Conservation (phyloP, 139 green algal genomes). For the Penium margaritaceum region DNA sequence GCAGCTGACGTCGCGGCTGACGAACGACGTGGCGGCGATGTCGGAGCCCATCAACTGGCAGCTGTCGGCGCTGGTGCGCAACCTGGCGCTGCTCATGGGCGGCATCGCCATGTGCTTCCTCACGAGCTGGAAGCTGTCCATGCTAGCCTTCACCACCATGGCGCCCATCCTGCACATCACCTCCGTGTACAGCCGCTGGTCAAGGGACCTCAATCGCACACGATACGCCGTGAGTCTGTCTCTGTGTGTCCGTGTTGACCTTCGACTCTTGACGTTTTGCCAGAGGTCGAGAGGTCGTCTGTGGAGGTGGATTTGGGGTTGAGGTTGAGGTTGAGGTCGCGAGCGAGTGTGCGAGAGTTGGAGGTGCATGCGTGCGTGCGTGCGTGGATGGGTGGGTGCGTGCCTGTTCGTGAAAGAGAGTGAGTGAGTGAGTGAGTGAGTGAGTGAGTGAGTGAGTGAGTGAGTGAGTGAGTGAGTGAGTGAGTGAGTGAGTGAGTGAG, state of each 20-base stretch:
- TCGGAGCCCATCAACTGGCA: constrained; percentile 41
- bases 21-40: constrained; percentile 46
- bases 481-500: not conserved
- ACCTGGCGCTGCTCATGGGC: constrained; percentile 33
- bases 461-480: not conserved
- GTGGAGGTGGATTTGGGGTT: no score
- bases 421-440: not conserved
- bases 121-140: constrained; percentile 51
- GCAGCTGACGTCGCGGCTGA: constrained; percentile 41
- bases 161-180: constrained; percentile 52
- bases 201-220: constrained; percentile 46
- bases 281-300: no score
- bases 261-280: not conserved
- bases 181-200: constrained; percentile 47
- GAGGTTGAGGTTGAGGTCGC: no score
- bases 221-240: constrained; percentile 27
- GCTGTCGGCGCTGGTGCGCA: constrained; percentile 37
- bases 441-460: not conserved
- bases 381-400: no score
- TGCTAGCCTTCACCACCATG: constrained; percentile 55
- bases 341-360: no score
- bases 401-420: not conserved
- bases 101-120: constrained; percentile 51
- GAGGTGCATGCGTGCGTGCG: no score
- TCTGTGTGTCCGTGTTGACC: not conserved